Base-by-base conservation (phyloP, 2,329 filamentous ascomycete species). In the Penicillium sp. region DNA sequence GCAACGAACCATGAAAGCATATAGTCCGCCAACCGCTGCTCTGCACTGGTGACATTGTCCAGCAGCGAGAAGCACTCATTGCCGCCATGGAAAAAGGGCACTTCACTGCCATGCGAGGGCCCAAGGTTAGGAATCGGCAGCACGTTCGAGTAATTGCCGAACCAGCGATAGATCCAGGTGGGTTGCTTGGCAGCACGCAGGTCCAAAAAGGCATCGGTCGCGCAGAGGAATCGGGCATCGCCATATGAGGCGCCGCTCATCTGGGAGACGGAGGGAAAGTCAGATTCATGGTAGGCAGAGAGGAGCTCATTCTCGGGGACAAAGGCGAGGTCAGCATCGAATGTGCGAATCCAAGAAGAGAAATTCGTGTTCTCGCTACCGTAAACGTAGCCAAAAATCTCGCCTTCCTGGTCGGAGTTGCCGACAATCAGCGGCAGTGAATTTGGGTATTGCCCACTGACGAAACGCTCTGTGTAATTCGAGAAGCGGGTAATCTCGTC, bases 71-170 rank as follows among this genome's bases (percentile, higher is more conserved):
- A 63, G 31, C 61, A 63, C 42, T 63, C 61, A 31, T 63, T 62
- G n/a, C 61, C 61, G 22, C 61, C 61, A 50, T 63, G 61, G 54
- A 63, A 62, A 53, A 63, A 63, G 22, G 61, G 61, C n/a, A 63
- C 56, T 32, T 63, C 61, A 39, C 55, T 60, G 6, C 61, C 61
- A 50, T 63, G 61, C 1, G 59, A 60, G 8, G 61, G 45, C 5
- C 59, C 61, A 7, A 62, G 53, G 18, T 50, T 53, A 5, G 55
- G 3, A 6, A 62, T 49, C 10, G 50, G 50, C n/a, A 63, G 45
- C 3, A 54, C 56, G 32, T 63, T 63, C 13, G 53, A 56, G 45
- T 64, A 64, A n/a, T 61, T 39, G 3, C 61, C 61, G 36, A 64
- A 64, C 61, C 61, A 64, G 39, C 61, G 59, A 51, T 64, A 64